Conservation (phyloP, 768 basidiomycete species). For the Kwoniella botswanensis region DNA sequence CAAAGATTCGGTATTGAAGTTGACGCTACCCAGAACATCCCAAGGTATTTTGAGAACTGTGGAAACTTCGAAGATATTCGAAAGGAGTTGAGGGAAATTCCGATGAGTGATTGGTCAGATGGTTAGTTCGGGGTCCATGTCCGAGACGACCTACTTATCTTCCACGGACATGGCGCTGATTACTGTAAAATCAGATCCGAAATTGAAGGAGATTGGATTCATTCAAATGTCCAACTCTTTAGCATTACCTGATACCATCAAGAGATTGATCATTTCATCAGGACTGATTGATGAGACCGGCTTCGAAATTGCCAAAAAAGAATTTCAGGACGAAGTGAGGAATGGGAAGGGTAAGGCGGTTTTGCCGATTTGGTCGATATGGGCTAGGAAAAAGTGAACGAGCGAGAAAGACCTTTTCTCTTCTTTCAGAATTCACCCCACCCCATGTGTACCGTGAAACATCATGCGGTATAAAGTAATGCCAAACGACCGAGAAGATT, state of each 20-base stretch:
- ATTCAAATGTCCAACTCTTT: conserved; percentile 4
- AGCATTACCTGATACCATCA: conserved; percentile 5
- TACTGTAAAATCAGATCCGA: neutral
- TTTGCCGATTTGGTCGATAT: conserved; percentile 16
- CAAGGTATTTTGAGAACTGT: neutral
- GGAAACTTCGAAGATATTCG: neutral
- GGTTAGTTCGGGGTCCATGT: conserved; percentile 6
- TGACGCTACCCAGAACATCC: neutral
- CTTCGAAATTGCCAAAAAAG: neutral
- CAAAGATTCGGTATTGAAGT: conserved; percentile 7
- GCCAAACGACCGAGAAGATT: neutral
- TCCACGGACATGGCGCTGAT: too few relatives aligned
- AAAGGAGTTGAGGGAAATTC: conserved; percentile 2
- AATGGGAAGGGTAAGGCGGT: neutral
- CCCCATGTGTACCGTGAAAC: too few relatives aligned
- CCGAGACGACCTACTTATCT: too few relatives aligned
- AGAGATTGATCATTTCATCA: neutral
- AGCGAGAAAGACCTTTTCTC: neutral
- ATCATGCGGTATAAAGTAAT: neutral
- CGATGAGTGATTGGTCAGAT: conserved; percentile 18
- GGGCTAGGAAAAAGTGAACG: conserved; percentile 9
- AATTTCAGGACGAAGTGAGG: conserved; percentile 4
- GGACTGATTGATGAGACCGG: neutral
- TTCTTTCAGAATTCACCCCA: too few relatives aligned
- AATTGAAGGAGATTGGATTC: conserved; percentile 4